A percentile compares a stretch with the other conserved stretches of the same genome.
Evolutionary conservation across 1,284 basidiomycete genomes (phyloP).

Genomic region (Naganishia cerealis): DNA sequence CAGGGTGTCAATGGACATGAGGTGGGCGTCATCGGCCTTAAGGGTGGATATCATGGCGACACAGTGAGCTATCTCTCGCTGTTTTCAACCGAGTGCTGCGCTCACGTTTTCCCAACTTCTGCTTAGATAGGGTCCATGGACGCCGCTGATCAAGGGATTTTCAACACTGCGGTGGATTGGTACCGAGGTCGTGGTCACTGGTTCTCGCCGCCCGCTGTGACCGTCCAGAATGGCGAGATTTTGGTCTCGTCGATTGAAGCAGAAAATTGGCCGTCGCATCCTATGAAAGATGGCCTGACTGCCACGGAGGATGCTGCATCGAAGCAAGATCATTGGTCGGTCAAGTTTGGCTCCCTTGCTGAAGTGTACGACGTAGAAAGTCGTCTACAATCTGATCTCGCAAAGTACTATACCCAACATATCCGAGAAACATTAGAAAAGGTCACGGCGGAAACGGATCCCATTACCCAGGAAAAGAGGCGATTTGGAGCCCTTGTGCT

Average conservation of each 20-base stretch:
- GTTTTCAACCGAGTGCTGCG: constrained; percentile 1
- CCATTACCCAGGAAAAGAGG: constrained; percentile 37
- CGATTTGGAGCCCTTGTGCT: constrained; percentile 72
- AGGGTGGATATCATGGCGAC: constrained; percentile 95
- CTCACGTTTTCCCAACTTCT: not conserved
- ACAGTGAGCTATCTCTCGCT: constrained; percentile 57
- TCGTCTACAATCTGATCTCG: constrained; percentile 66
- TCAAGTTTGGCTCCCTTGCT: constrained; percentile 59
- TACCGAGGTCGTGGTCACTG: constrained; percentile 88
- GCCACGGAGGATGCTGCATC: constrained; percentile 28
- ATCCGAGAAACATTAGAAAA: constrained; percentile 61
- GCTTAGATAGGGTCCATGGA: constrained; percentile 88
- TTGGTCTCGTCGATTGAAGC: constrained; percentile 61
- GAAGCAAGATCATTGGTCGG: constrained; percentile 42
- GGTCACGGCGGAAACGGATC: constrained; percentile 57
- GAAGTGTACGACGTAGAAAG: constrained; percentile 71
- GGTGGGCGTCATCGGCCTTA: constrained; percentile 80
- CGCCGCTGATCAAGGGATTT: constrained; percentile 81
- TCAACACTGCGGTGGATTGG: constrained; percentile 85
- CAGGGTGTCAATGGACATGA: constrained; percentile 50
- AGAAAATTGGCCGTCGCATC: constrained; percentile 44
- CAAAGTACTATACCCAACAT: constrained; percentile 64
- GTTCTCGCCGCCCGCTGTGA: constrained; percentile 83
- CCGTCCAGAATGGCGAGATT: constrained; percentile 65
- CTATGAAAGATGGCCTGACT: constrained; percentile 26